Percentiles rank a stretch among this genome's conserved stretches.
These are phyloP conservation scores for Corrigiola litoralis DNA, from an alignment of 179 eudicot genomes.

Conservation along the genomic window DNA sequence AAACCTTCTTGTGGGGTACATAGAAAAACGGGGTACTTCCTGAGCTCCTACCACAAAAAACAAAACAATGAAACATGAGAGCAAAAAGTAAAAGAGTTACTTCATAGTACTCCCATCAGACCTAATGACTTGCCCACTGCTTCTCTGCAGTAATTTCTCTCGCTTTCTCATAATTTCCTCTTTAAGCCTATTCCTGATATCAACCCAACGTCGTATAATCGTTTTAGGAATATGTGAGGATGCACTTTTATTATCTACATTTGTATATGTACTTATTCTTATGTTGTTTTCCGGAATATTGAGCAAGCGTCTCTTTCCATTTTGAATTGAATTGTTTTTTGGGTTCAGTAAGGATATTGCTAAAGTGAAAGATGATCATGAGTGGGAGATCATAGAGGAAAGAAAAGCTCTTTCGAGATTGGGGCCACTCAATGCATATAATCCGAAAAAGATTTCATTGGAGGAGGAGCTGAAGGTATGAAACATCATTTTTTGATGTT, in stretches of 20 bases:
- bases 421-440: conserved; percentile 68
- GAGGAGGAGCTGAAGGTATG: conserved; percentile 86
- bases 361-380: conserved; percentile 78
- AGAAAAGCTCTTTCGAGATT: conserved; percentile 73
- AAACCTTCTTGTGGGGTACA: too few species aligned
- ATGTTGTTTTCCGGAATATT: too few species aligned
- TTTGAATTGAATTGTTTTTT: neutral
- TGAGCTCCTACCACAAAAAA: too few species aligned
- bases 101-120: neutral
- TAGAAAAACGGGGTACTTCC: too few species aligned
- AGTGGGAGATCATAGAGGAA: conserved; percentile 86
- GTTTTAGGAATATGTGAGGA: too few species aligned
- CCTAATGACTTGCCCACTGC: neutral
- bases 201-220: too few species aligned
- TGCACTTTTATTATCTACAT: too few species aligned
- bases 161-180: neutral
- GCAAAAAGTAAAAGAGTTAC: neutral
- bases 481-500: neutral
- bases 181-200: neutral
- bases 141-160: neutral
- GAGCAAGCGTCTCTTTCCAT: neutral
- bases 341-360: conserved; percentile 79
- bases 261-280: too few species aligned
- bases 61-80: too few species aligned
- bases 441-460: conserved; percentile 65